phyloP scores from a whole-genome alignment of 495 filamentous ascomycete genomes.

The Tuber borchii region DNA sequence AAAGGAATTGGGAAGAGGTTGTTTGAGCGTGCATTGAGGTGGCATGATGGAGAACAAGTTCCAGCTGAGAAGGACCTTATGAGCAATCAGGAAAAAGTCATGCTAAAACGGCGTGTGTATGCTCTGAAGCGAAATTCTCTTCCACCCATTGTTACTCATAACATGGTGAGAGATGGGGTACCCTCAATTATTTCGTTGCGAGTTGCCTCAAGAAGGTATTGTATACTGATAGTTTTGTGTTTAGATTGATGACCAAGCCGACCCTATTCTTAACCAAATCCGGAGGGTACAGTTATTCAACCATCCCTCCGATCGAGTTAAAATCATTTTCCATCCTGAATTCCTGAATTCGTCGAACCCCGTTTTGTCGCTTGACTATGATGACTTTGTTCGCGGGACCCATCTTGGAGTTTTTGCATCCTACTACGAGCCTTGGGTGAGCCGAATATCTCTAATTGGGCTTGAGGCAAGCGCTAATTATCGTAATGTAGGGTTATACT shows the following conservation, averaged over 20 bases:
- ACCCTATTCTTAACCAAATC: constrained; percentile 93
- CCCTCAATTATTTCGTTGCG: constrained; percentile 10
- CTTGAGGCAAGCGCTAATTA: constrained; percentile 10
- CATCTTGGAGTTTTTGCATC: constrained; percentile 93
- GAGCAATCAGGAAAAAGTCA: constrained; percentile 81
- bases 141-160: constrained; percentile 97
- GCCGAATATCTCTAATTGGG: not conserved
- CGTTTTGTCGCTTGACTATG: constrained; percentile 90
- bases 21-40: constrained; percentile 84
- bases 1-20: constrained; percentile 83
- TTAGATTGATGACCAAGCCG: constrained; percentile 71
- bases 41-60: constrained; percentile 87
- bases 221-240: constrained; percentile 3
- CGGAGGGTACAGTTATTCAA: constrained; percentile 96
- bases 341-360: constrained; percentile 95
- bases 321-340: constrained; percentile 96
- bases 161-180: constrained; percentile 57
- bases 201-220: constrained; percentile 1
- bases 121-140: constrained; percentile 88
- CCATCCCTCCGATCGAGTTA: constrained; percentile 86
- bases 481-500: constrained; percentile 62
- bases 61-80: constrained; percentile 95
- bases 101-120: constrained; percentile 83
- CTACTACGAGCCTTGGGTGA: constrained; percentile 91
- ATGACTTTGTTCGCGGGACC: constrained; percentile 95